A percentile compares a stretch with the other conserved stretches of the same genome.
Conservation (phyloP, 2,329 filamentous ascomycete genomes). For the Metarhizium sp. region DNA sequence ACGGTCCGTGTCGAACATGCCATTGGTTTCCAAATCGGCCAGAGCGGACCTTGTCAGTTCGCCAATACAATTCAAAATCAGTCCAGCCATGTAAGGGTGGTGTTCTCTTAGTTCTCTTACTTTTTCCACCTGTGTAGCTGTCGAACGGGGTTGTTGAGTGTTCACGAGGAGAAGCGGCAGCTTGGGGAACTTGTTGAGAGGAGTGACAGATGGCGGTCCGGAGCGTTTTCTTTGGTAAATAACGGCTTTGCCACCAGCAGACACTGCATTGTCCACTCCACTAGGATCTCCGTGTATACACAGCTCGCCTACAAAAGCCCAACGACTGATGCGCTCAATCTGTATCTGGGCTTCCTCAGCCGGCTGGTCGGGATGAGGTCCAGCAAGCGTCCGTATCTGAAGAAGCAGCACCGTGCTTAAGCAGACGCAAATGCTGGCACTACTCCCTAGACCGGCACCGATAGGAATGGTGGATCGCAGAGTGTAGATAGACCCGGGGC, state of each 20-base stretch:
- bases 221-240: background rate
- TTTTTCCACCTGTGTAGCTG: background rate
- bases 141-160: background rate
- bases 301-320: background rate
- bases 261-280: background rate
- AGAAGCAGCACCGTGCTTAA: slow-evolving; percentile 9
- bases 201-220: background rate
- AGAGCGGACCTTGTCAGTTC: background rate
- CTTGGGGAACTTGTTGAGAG: background rate
- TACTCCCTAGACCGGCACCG: slow-evolving; percentile 10
- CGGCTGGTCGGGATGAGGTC: slow-evolving; percentile 6
- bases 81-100: background rate
- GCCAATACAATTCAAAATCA: background rate
- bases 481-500: background rate
- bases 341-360: background rate
- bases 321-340: background rate
- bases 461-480: slow-evolving; percentile 9
- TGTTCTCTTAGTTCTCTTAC: background rate
- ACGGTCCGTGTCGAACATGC: background rate
- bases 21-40: background rate
- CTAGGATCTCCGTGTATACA: background rate
- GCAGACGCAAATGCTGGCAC: slow-evolving; percentile 10
- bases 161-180: background rate
- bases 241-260: background rate
- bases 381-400: slow-evolving; percentile 6